Conservation (phyloP, 2,329 filamentous ascomycete species). For the Mycosphaerella arachidis region DNA sequence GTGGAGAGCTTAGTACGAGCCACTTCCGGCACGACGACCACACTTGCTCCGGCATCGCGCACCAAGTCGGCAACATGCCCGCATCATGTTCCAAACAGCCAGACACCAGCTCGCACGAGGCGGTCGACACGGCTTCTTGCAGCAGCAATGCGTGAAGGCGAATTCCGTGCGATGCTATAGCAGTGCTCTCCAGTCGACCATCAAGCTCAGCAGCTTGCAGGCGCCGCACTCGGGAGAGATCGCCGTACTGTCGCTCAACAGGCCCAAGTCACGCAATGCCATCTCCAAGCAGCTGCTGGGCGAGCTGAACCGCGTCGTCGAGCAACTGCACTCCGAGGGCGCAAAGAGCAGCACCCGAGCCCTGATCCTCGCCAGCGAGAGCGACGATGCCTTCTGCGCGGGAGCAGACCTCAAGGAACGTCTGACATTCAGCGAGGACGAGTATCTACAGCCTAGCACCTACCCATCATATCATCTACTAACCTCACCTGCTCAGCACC, state of each 20-base stretch:
- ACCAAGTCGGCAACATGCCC: conserved; percentile 1
- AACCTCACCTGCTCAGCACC: conserved; percentile 54
- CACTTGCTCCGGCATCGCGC: neutral
- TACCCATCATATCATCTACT: neutral
- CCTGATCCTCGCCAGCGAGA: conserved; percentile 75
- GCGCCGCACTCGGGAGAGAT: conserved; percentile 79
- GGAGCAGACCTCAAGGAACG: conserved; percentile 93
- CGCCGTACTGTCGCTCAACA: conserved; percentile 81
- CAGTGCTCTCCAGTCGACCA: conserved; percentile 27
- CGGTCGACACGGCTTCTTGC: neutral
- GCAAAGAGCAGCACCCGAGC: conserved; percentile 64
- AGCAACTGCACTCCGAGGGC: conserved; percentile 60
- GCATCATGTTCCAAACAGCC: conserved; percentile 11
- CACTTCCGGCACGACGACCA: neutral
- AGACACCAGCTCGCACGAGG: conserved; percentile 3
- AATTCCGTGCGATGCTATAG: conserved; percentile 8
- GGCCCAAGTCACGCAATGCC: conserved; percentile 81
- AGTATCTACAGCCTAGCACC: conserved; percentile 52
- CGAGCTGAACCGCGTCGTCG: conserved; percentile 66
- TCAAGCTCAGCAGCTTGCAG: conserved; percentile 70
- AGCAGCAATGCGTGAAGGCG: conserved; percentile 13
- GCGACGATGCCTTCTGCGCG: conserved; percentile 86
- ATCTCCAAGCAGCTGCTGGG: conserved; percentile 75
- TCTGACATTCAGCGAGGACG: conserved; percentile 66
- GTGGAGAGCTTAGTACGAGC: neutral